These are phyloP conservation scores for Tolypocladium pustulatum DNA, from an alignment of 2,329 filamentous ascomycete genomes.

Conservation along the genomic window DNA sequence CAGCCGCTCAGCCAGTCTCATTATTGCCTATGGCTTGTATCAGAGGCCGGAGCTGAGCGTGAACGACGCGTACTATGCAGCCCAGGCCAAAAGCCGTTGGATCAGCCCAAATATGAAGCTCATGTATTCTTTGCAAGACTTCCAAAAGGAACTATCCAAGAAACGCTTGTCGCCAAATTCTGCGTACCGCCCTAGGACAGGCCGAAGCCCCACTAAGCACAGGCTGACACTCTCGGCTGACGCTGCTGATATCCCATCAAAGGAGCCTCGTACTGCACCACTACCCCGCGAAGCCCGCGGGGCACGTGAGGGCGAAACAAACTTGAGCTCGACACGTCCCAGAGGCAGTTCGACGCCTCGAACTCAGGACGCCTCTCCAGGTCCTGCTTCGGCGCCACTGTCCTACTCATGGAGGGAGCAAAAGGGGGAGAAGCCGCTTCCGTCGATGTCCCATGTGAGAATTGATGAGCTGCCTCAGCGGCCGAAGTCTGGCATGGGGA, in stretches of 20 bases:
- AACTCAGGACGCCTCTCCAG: conserved; percentile 42
- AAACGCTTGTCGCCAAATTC: conserved; percentile 34
- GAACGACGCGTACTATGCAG: conserved; percentile 73
- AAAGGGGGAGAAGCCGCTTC: conserved; percentile 18
- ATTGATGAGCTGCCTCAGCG: conserved; percentile 18
- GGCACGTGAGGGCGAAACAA: conserved; percentile 26
- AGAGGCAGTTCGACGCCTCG: conserved; percentile 44
- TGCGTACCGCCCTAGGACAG: conserved; percentile 36
- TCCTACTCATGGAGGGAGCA: conserved; percentile 47
- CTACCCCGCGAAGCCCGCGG: conserved; percentile 42
- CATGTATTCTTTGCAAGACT: conserved; percentile 82
- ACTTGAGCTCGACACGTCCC: conserved; percentile 31
- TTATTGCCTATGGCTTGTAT: conserved; percentile 78
- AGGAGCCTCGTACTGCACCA: conserved; percentile 51
- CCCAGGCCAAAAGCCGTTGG: conserved; percentile 74
- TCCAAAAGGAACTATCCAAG: conserved; percentile 52
- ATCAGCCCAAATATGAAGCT: conserved; percentile 88
- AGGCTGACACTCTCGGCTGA: conserved; percentile 50
- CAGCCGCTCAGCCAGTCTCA: conserved; percentile 73
- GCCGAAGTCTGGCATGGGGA: conserved; percentile 22
- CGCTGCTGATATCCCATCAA: conserved; percentile 38
- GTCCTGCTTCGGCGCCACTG: conserved; percentile 57
- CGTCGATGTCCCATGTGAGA: neutral
- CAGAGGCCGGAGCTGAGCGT: conserved; percentile 66
- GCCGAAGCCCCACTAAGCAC: conserved; percentile 49